Base-by-base conservation (phyloP, 768 basidiomycete species). In the Calocera cornea region DNA sequence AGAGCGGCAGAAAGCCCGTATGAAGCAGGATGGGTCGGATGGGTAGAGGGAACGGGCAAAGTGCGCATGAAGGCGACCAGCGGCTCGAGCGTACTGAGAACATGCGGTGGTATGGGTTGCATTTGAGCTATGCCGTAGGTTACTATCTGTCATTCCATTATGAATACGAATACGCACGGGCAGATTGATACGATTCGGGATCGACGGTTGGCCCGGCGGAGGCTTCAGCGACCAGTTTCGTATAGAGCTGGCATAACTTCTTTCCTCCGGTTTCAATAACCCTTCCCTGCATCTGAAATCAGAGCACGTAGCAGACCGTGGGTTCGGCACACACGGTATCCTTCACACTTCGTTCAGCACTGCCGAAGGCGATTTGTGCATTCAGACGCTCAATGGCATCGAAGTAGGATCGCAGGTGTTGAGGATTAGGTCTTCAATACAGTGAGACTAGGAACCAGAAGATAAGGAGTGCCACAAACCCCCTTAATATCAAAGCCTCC, bases 201-300 rank as follows among this genome's bases (percentile, higher is more conserved):
- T 81, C 79, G 0, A 84, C 86, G 3, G 87, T 85, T n/a, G 82
- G 80, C 33, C 89, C 89, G 1, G 89, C 87, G 0, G 89, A 92
- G 29, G 85, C 88, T 77, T 91, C 90, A 1, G 91, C 90, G n/a
- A 91, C 88, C 34, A 89, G 80, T 72, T 89, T 90, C n/a, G 89
- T 93, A 73, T 88, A 92, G 14, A 91, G 76, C 71, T 90, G 89
- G 0, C 86, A 82, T 11, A 92, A 79, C 73, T 90, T 91, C 79
- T 91, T 91, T 3, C 86, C 85, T 8, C 91, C 90, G 0, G 89
- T 89, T 77, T 92, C 90, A 10, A 92, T 79, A 2, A 92, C 82
- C 44, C 87, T 84, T n/a, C 88, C 81, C 87, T 80, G 70, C 29
- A 33, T 68, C 5, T 24, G 7, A 47, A 7, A 60, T 60, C 7